Evolutionary conservation across 345 rosid species (phyloP), one percentile per base, ranked within the genome.

Genomic region (Raphanus sativus): DNA sequence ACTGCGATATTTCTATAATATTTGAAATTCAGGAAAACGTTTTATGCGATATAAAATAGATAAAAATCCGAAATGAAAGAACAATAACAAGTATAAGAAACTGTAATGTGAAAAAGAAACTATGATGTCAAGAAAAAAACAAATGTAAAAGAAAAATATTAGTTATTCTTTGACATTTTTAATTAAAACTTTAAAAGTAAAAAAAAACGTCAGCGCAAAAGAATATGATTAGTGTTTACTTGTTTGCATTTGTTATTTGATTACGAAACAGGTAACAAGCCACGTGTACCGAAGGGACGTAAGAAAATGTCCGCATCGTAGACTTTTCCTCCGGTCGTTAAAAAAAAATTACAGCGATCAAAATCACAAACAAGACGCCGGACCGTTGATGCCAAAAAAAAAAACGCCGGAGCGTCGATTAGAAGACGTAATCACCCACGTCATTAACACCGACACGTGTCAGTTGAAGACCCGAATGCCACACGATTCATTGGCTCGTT

Each of bases 361-460:
- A 12, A 61, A 61, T 59, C 38, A 8, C 5, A 62, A 32, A 5
- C 29, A 6, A 34, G 40, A 34, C 40, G 40, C 40, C 36, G 36
- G 30, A 28, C 36, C 40, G 40, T n/a, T n/a, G n/a, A n/a, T n/a
- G n/a, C n/a, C n/a, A n/a, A n/a, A n/a, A n/a, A n/a, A n/a, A n/a
- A n/a, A n/a, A n/a, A n/a, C n/a, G n/a, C n/a, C n/a, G n/a, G n/a
- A n/a, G n/a, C n/a, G 65, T 67, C 55, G 76, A 70, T 71, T 3
- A 26, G n/a, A 15, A 8, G 42, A 64, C 75, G 75, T 63, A 65
- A 80, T 62, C 64, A 59, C 5, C 8, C 34, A 59, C 63, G 63
- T 59, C 63, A 59, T 1, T 2, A 1, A 11, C 8, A 71, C 77
- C 11, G 77, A 81, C 83, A 81, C 83, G 81, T 81, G 83, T 76